Percentiles rank a stretch among this genome's conserved stretches.
Conservation (phyloP, 768 basidiomycete species). For the Paxillus involutus region DNA sequence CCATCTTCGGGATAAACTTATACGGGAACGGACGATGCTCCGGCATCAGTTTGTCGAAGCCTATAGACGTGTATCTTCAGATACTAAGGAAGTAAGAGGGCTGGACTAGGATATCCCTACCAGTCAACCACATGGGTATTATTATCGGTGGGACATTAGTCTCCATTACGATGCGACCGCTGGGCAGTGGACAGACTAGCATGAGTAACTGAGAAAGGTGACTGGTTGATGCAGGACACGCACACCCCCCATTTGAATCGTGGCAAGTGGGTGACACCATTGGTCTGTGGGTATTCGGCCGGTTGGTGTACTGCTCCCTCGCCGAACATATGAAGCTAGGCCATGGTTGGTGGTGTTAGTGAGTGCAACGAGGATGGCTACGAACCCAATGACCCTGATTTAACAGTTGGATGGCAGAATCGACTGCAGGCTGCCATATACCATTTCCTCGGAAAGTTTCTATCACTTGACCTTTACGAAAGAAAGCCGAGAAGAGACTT, state of each 20-base stretch:
- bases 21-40: conserved; percentile 76
- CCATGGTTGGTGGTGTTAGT: conserved; percentile 1
- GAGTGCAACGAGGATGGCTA: conserved; percentile 8
- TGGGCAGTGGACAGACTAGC: conserved; percentile 27
- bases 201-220: conserved; percentile 1
- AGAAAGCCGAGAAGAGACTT: conserved; percentile 83
- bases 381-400: conserved; percentile 85
- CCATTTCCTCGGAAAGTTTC: conserved; percentile 93
- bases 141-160: conserved; percentile 65
- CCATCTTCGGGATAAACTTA: conserved; percentile 65
- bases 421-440: conserved; percentile 83
- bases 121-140: conserved; percentile 94
- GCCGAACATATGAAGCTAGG: conserved; percentile 84
- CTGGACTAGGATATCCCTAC: conserved; percentile 30
- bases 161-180: conserved; percentile 83
- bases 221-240: conserved; percentile 34
- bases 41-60: conserved; percentile 90
- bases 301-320: conserved; percentile 89
- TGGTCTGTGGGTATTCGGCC: conserved; percentile 40
- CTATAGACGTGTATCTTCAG: conserved; percentile 29
- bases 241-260: conserved; percentile 97
- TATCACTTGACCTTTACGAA: conserved; percentile 85
- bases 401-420: conserved; percentile 78
- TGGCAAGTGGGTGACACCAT: conserved; percentile 52
- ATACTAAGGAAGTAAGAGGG: not conserved